Evolutionary conservation across 2,329 filamentous ascomycete genomes (phyloP), one percentile per base, ranked within the genome.

Genomic region (Ophiostoma himal-ulmi): DNA sequence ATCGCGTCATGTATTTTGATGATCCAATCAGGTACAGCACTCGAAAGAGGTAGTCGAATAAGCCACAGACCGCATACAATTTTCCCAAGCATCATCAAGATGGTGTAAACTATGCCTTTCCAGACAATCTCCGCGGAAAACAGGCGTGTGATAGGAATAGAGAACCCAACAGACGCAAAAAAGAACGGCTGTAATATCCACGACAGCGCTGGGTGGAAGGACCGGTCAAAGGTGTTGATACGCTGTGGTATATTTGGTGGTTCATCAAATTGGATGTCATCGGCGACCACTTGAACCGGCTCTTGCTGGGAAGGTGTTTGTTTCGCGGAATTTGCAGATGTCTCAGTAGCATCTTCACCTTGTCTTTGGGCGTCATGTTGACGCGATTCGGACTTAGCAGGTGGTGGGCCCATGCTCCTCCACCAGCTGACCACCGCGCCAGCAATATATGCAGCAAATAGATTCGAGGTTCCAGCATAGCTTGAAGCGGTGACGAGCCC

Each of bases 81-180:
- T 75, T 91, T 91, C 3, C 80, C 83, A 1, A 91, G 68, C 0
- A 83, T 76, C 91, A 95, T 95, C 3, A 95, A 79, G 0, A 89
- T 73, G 0, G 89, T 83, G 75, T 94, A 95, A 0, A 93, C 83
- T 0, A 93, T 73, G 0, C 91, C 91, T 13, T 87, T 86, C 91
- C 91, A 95, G 1, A 93, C 79, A 0, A 91, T 82, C 0, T 79
- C 75, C 0, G 85, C 85, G 0, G 77, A 77, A 74, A 93, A 94
- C 82, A 95, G 88, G 6, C 86, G 79, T 0, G 84, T 86, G 39
- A 94, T 89, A 0, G 91, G 91, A 1, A 95, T 91, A 0, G 91
- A 89, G 76, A 94, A 94, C 0, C 91, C 91, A 48, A 94, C 90
- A 0, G 85, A 87, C 0, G 85, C 90, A 75, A 94, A 94, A 79